Percentiles rank a stretch among this genome's conserved stretches.
Evolutionary conservation across 2,329 filamentous ascomycete genomes (phyloP).

Genomic region (Arthrinium puccinioides): DNA sequence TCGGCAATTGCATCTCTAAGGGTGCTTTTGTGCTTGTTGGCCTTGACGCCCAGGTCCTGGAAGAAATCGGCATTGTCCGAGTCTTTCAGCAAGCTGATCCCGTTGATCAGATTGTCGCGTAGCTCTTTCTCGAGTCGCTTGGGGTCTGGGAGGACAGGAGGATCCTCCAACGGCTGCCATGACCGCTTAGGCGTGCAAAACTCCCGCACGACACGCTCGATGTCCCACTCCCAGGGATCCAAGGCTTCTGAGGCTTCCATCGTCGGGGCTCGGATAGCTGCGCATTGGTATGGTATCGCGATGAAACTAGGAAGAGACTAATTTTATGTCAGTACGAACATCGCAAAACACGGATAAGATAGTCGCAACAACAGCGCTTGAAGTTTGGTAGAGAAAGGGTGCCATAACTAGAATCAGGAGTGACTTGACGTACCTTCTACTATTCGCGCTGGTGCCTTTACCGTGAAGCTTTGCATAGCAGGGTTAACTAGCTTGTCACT

Average conservation of each 20-base stretch:
- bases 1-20: conserved; percentile 50
- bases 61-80: conserved; percentile 46
- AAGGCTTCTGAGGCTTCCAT: conserved; percentile 27
- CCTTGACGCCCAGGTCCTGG: conserved; percentile 47
- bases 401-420: too few relatives aligned
- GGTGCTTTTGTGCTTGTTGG: conserved; percentile 49
- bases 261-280: background rate
- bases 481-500: too few relatives aligned
- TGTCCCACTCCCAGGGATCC: conserved; percentile 72
- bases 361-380: too few relatives aligned
- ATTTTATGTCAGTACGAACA: too few relatives aligned
- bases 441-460: too few relatives aligned
- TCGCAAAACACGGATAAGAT: too few relatives aligned
- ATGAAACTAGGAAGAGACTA: too few relatives aligned
- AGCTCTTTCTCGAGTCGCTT: conserved; percentile 45
- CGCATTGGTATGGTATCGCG: background rate
- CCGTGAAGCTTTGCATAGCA: too few relatives aligned
- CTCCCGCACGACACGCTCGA: conserved; percentile 58
- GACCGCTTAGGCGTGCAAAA: conserved; percentile 50
- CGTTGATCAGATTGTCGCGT: conserved; percentile 57
- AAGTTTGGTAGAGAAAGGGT: too few relatives aligned
- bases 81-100: conserved; percentile 53
- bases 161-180: conserved; percentile 31
- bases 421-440: too few relatives aligned
- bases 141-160: conserved; percentile 41